phyloP scores from a whole-genome alignment of 306 rosid species.

The Prunus mume region DNA sequence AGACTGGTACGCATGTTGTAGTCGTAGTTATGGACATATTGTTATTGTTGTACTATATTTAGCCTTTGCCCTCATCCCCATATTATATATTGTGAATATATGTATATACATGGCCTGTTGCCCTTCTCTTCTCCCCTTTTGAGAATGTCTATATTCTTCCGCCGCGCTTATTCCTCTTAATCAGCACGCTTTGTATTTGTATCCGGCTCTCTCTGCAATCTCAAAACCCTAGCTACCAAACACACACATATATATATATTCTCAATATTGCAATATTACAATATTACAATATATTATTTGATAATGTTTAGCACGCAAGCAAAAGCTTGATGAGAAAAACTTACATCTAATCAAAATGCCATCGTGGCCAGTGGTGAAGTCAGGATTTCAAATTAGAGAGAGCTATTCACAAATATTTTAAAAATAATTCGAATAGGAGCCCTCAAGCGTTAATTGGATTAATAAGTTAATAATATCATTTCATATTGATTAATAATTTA shows the following conservation, averaged over 20 bases:
- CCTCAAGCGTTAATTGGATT: too few species aligned
- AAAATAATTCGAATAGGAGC: too few species aligned
- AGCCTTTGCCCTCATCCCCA: constrained; percentile 28
- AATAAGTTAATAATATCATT: too few species aligned
- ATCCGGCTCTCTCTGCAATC: neutral
- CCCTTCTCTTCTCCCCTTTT: constrained; percentile 34
- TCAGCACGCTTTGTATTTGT: constrained; percentile 7
- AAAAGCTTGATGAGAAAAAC: too few species aligned
- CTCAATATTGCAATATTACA: too few species aligned
- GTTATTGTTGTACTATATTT: neutral
- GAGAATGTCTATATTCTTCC: constrained; percentile 16
- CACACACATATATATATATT: too few species aligned
- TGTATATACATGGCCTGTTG: neutral
- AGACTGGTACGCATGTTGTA: neutral
- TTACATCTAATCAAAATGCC: too few species aligned
- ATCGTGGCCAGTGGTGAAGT: accelerated
- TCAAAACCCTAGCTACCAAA: neutral
- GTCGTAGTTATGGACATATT: neutral
- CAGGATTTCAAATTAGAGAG: too few species aligned
- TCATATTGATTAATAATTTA: too few species aligned
- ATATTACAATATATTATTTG: too few species aligned
- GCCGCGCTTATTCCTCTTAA: constrained; percentile 13
- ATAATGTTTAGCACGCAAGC: too few species aligned
- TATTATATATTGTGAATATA: neutral
- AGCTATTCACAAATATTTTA: too few species aligned